Base-by-base conservation (phyloP, 1,284 basidiomycete species). In the Cystobasidiaceae sp. region DNA sequence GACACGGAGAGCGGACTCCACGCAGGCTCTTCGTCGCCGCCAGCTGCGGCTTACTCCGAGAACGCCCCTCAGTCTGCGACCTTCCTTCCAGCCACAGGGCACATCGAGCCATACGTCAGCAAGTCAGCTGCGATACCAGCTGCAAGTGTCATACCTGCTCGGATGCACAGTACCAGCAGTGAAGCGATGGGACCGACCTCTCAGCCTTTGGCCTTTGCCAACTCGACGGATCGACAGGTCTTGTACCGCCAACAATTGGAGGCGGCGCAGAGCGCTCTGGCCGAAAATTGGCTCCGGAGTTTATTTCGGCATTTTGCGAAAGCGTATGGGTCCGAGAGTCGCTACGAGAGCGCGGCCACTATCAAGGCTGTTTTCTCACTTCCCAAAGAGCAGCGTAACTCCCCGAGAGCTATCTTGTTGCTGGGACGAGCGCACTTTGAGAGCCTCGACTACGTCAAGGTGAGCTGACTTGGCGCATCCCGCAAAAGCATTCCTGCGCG, bases 351-450 rank as follows among this genome's bases (percentile, higher is more conserved):
- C 70, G 80, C 82, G 69, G 81, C 81, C 71, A 91, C 87, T 72
- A 76, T 94, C 39, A 81, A 82, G 43, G 86, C 88, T 74, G 79
- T 96, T 48, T 86, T 88, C 73, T 79, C 81, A 69, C 79, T 97
- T 70, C 90, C 91, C n/a, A 76, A 80, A 61, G 81, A 83, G 60
- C 85, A 93, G 69, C 86, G 89, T 75, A 80, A 83, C 30, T 68
- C 54, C 86, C 87, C 44, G 82, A 87, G 54, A 86, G 84, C 81
- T 11, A 32, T 92, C 73, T 84, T 86, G 25, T 84, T 93, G 81
- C 83, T 88, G 28, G 93, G 88, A 5, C 83, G 85, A 75, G 88
- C 89, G 39, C 86, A 90, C 74, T 94, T 91, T 77, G 92, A 94
- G 76, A 82, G 85, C 75, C 83, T 87, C 67, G 87, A 94, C 74